Base-by-base conservation (phyloP, 1,284 basidiomycete genomes). In the Cutaneotrichosporon sp. region DNA sequence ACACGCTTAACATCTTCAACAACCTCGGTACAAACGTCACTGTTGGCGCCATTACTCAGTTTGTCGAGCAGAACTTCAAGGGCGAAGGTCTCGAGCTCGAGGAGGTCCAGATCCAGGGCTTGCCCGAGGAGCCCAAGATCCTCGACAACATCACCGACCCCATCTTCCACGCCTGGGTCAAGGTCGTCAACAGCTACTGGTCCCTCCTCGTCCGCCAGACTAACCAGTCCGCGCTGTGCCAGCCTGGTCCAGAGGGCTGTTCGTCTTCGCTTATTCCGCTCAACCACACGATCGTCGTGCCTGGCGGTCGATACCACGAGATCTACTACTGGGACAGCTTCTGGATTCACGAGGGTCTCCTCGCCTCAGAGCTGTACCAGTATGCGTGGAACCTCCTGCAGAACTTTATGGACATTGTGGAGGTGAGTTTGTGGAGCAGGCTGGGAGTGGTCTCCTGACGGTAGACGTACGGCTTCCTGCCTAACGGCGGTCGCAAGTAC, bases 391-490 rank as follows among this genome's bases (percentile, higher is more conserved):
- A 78, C 13, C 86, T 90, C 0, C 77, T 93, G 26, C 82, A 87
- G 62, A 93, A 94, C 76, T 92, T 96, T 66, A 91, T 94, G 89
- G 90, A 96, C 66, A 83, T 92, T 67, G 77, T 96, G 47, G 82
- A 87, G 35, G 73, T 72, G 38, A 8, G 30, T 36, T 4, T 12
- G 4, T 18, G 21, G 17, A 8, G 10, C n/a, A n/a, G n/a, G n/a
- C n/a, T n/a, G n/a, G n/a, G n/a, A n/a, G n/a, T n/a, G n/a, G n/a
- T 41, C 37, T 8, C 37, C 35, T 22, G 33, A 33, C 20, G 4
- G 43, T 21, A 71, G 68, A 44, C 49, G 2, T 73, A 72, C 52
- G 91, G 91, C 0, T 97, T 94, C 76, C 85, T 97, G 60, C 91
- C 91, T 2, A 97, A 96, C 66, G 92, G 92, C 13, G 90, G 90